These are phyloP conservation scores for Trichoderma citrinoviride DNA, from an alignment of 2,329 filamentous ascomycete species.

Conservation along the genomic window DNA sequence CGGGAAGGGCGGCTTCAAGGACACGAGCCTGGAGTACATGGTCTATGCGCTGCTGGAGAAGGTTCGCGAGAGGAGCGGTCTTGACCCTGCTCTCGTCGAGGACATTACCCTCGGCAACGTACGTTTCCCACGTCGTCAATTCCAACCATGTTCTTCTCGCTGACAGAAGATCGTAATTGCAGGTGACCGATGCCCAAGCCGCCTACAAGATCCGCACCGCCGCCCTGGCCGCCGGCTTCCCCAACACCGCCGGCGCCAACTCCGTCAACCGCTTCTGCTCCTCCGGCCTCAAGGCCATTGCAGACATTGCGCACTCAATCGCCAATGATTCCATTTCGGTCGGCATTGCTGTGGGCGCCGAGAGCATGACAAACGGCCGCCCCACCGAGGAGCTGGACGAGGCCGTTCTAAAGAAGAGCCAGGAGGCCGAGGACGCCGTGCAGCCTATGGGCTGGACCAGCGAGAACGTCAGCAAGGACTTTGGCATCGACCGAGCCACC, in stretches of 20 bases:
- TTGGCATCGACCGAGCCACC: slow-evolving; percentile 73
- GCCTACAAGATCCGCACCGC: slow-evolving; percentile 90
- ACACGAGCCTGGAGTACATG: slow-evolving; percentile 84
- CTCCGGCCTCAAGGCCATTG: slow-evolving; percentile 89
- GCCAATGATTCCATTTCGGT: slow-evolving; percentile 75
- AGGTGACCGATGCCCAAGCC: slow-evolving; percentile 82
- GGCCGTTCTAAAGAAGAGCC: slow-evolving; percentile 65
- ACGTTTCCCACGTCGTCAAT: slow-evolving; percentile 25
- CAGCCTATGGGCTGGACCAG: slow-evolving; percentile 97
- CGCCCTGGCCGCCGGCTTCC: slow-evolving; percentile 85
- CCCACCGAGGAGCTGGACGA: slow-evolving; percentile 72
- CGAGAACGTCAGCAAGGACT: slow-evolving; percentile 92
- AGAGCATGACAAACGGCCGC: slow-evolving; percentile 77
- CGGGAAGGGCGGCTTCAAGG: slow-evolving; percentile 91
- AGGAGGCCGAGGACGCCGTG: slow-evolving; percentile 82
- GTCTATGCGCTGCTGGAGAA: slow-evolving; percentile 80
- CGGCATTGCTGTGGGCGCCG: slow-evolving; percentile 83
- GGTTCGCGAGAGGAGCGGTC: slow-evolving; percentile 65
- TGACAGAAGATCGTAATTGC: background rate
- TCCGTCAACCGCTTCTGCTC: slow-evolving; percentile 96
- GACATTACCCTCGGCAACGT: slow-evolving; percentile 94
- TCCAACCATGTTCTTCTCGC: slow-evolving; percentile 4
- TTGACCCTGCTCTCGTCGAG: slow-evolving; percentile 79
- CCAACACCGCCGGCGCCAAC: slow-evolving; percentile 79
- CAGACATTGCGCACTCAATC: slow-evolving; percentile 92